Conservation (phyloP, 1,284 basidiomycete genomes). For the Ganoderma leucocontextum region DNA sequence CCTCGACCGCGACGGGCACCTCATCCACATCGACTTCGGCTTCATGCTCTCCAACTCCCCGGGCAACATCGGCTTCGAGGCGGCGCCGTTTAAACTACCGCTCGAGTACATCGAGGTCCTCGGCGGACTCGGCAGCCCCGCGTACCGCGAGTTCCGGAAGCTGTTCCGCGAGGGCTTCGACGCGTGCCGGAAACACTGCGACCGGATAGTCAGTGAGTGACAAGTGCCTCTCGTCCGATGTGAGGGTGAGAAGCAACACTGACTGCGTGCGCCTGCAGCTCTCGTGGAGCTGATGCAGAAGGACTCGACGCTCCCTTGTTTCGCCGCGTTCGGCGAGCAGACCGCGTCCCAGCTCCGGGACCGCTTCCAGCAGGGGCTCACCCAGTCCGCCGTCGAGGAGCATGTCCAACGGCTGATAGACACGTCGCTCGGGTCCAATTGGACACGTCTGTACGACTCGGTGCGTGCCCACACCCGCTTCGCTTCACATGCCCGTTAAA, state of each 20-base stretch:
- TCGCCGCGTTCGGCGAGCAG: constrained; percentile 89
- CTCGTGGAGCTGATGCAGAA: constrained; percentile 98
- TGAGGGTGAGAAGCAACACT: background rate
- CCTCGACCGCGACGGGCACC: constrained; percentile 92
- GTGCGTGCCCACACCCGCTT: constrained; percentile 51
- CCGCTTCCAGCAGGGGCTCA: constrained; percentile 92
- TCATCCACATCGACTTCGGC: constrained; percentile 98
- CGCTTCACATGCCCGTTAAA: background rate
- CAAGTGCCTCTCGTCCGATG: background rate
- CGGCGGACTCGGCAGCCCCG: constrained; percentile 83
- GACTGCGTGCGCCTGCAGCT: constrained; percentile 52
- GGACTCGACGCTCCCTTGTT: constrained; percentile 95
- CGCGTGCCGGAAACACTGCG: constrained; percentile 94
- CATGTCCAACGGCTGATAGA: constrained; percentile 91
- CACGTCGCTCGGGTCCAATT: constrained; percentile 88
- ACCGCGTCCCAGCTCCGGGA: constrained; percentile 90
- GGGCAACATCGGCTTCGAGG: constrained; percentile 98
- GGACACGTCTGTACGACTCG: constrained; percentile 93
- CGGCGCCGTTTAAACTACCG: constrained; percentile 97
- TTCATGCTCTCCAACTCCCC: constrained; percentile 98
- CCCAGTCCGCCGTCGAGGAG: constrained; percentile 87
- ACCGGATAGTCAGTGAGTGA: constrained; percentile 90
- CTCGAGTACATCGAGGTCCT: constrained; percentile 96
- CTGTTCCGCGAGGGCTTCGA: constrained; percentile 95
- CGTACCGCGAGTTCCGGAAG: constrained; percentile 87